Base-by-base conservation (phyloP, 345 rosid species). In the Eucalyptus victrix region DNA sequence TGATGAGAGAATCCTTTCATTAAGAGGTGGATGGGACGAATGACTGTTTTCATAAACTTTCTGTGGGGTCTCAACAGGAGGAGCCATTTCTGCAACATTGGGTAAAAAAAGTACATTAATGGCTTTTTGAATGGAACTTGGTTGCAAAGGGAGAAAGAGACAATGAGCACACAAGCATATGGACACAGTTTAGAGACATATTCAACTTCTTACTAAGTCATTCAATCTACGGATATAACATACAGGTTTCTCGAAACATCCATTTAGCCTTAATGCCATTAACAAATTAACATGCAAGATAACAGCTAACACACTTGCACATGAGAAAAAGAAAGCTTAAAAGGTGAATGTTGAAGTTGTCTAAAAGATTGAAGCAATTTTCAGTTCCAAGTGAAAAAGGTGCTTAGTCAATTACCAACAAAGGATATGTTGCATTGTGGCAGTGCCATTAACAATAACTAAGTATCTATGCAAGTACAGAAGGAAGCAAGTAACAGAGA, bases 1-100 rank as follows among this genome's bases (percentile, higher is more conserved):
- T 58, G 94, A 92, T 37, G 95, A 94, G 49, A 94, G 94, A 89
- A 94, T 94, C 92, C 95, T 92, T 89, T 94, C 94, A 76, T 94
- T 94, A 40, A 94, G 90, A 80, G 92, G 92, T 42, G 92, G 87
- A 89, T 90, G 92, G 18, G 90, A 4, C 87, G 88, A n/a, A 69
- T 58, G 92, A 69, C 34, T 23, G 65, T 34, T 86, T 47, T 89
- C 80, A 86, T 69, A 53, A 80, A 88, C 28, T 86, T 87, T 80
- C 45, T 88, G 44, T 26, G 87, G 69, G 30, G 89, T 87, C 86
- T 90, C 92, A 42, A 60, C 65, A 42, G 90, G 89, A 69, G 90
- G 92, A 89, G 89, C 89, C 92, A 90, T 90, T 56, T 42, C 90
- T 90, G 89, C 50, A 37, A 86, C 28, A 32, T 8, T 56, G 19